Conservation (phyloP, 192 early-diverging fungal species). For the Coemansia sp. region DNA sequence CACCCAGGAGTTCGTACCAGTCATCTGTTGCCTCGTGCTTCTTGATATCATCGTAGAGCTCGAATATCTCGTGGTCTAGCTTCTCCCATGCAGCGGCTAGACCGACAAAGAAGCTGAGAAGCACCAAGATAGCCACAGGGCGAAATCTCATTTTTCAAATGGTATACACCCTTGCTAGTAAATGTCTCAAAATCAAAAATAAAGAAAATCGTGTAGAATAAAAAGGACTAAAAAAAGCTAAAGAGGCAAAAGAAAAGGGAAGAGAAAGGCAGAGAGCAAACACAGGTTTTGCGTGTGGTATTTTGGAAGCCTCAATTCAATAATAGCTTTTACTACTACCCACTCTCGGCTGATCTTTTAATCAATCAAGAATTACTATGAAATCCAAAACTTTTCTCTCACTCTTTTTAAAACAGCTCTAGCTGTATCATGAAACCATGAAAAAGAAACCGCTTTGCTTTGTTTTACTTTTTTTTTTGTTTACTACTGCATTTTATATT, state of each 20-base stretch:
- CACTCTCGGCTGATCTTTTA: too few species aligned
- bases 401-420: too few species aligned
- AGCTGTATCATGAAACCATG: too few species aligned
- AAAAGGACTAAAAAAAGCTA: neutral
- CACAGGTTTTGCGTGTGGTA: neutral
- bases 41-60: slow-evolving; percentile 75
- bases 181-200: neutral
- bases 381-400: neutral
- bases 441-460: slow-evolving; percentile 6
- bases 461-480: slow-evolving; percentile 2
- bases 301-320: neutral
- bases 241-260: neutral
- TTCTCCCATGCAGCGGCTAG: slow-evolving; percentile 45
- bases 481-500: neutral
- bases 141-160: slow-evolving; percentile 11
- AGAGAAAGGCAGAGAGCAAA: neutral
- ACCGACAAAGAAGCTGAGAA: slow-evolving; percentile 9
- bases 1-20: slow-evolving; percentile 69
- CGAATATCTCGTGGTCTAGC: slow-evolving; percentile 81
- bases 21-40: slow-evolving; percentile 55
- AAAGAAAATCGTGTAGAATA: neutral
- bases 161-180: neutral
- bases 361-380: neutral
- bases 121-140: slow-evolving; percentile 1
- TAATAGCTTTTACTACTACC: too few species aligned